Base-by-base conservation (phyloP, 805 yeast genomes). In the Kuraishia borneana region DNA sequence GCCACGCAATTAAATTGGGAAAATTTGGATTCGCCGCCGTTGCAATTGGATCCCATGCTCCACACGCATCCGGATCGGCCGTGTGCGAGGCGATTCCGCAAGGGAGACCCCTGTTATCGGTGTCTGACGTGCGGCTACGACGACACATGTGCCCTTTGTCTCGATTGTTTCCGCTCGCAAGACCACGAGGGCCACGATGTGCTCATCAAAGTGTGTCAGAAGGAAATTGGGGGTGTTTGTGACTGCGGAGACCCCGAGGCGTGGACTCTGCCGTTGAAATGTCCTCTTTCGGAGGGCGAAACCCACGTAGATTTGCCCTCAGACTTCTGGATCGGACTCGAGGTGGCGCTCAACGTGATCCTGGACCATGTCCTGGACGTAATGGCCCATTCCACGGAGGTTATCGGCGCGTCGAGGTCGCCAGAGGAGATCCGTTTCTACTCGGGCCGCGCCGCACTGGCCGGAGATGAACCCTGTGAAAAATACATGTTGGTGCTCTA, bases 221-320 rank as follows among this genome's bases (percentile, higher is more conserved):
- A 83, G 34, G 81, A 73, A 39, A 80, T 66, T 39, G 72, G 88
- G 26, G 92, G 92, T 0, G 81, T 79, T 14, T 82, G 94, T 51
- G 95, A 84, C 48, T 84, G 95, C 53, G 95, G 95, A 3, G 95
- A 85, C 47, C 72, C 76, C 0, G 94, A 83, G 47, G 94, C 94
- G 0, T 85, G 94, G 87, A 67, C 61, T 4, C 53, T 53, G 12
- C 54, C 63, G 1, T 58, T 74, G 29, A 47, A 58, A 10, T 84
- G 95, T 50, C 61, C 62, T 14, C 49, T 64, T 32, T 56, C 53
- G 26, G 39, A 50, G 30, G 54, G 57, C 6, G 52, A 44, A 5
- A 50, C 49, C 3, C 47, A 43, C 5, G 39, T 48, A 6, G 17
- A 28, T 1, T 36, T 78, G 8, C 75, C 83, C 0, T 50, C 45